Percentiles rank a stretch among this genome's conserved stretches.
Evolutionary conservation across 2,329 filamentous ascomycete species (phyloP).

Genomic region (Talaromyces sp.): DNA sequence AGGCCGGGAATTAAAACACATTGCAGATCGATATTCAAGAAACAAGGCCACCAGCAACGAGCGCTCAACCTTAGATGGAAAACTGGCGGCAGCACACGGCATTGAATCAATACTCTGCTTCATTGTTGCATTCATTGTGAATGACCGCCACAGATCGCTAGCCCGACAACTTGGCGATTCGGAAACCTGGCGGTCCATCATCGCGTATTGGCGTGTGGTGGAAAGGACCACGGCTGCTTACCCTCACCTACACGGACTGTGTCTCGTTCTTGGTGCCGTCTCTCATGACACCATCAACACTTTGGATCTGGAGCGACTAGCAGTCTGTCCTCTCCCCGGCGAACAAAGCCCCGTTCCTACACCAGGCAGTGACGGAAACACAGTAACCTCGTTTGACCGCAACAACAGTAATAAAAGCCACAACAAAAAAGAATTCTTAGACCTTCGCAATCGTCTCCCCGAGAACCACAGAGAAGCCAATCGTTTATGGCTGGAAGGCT

Average conservation of each 20-base stretch:
- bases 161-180: slow-evolving; percentile 36
- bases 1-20: slow-evolving; percentile 44
- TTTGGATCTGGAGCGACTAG: slow-evolving; percentile 42
- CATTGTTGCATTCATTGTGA: slow-evolving; percentile 43
- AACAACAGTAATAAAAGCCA: slow-evolving; percentile 36
- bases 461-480: slow-evolving; percentile 40
- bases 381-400: slow-evolving; percentile 21
- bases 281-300: slow-evolving; percentile 43
- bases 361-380: slow-evolving; percentile 40
- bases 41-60: slow-evolving; percentile 21
- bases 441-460: slow-evolving; percentile 37
- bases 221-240: slow-evolving; percentile 34
- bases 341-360: slow-evolving; percentile 38
- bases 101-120: slow-evolving; percentile 46
- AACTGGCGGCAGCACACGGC: slow-evolving; percentile 35
- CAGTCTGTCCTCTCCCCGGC: slow-evolving; percentile 35
- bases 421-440: slow-evolving; percentile 34
- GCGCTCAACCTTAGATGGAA: slow-evolving; percentile 28
- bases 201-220: slow-evolving; percentile 45
- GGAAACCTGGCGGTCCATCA: slow-evolving; percentile 43
- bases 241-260: slow-evolving; percentile 41
- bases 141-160: slow-evolving; percentile 36
- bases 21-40: slow-evolving; percentile 33
- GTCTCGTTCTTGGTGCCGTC: slow-evolving; percentile 42
- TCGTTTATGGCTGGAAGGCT: slow-evolving; percentile 41